Evolutionary conservation across 495 filamentous ascomycete species (phyloP), one percentile per base, ranked within the genome.

Genomic region (Penicillium malachiteum): DNA sequence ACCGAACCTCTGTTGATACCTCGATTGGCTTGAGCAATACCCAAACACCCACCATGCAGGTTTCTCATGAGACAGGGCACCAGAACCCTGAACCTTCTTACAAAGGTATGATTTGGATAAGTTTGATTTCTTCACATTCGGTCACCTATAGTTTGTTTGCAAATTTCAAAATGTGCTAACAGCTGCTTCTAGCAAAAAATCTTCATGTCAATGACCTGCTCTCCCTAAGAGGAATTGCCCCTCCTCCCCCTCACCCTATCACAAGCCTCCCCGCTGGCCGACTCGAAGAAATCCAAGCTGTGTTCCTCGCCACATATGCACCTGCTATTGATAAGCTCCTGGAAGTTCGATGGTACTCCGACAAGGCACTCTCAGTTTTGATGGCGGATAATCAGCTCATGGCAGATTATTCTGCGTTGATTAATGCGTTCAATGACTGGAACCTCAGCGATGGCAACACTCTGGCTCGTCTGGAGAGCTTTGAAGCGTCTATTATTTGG

Each of bases 301-400:
- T 94, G 10, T 96, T 89, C 71, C 75, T 82, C 53, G 85, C 86
- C 43, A 84, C 89, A 48, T 96, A 94, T 66, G 84, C 84, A 14
- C 81, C 83, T 1, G 90, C 88, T 21, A 84, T 96, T 35, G 84
- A 90, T 61, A 83, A 82, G 51, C 86, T 96, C 55, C 81, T 96
- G 51, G 92, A 96, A 60, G 87, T 90, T n/a, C 78, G 78, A 32
- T 96, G 91, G 91, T 96, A 87, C 67, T 72, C 79, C 49, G 79
- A 72, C 64, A 80, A 71, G 64, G 83, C 71, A 35, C 58, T 80
- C 5, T 61, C 67, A 7, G 64, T 80, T 31, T 71, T 93, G 6
- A 69, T 83, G 70, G 78, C 76, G 26, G 84, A 87, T 56, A 68
- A 71, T 32, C 73, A 78, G 32, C 72, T 90, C 13, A 79, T 85